Percentiles rank a stretch among this genome's conserved stretches.
Evolutionary conservation across 2,329 filamentous ascomycete species (phyloP).

Genomic region (Stromatinia cepivora): DNA sequence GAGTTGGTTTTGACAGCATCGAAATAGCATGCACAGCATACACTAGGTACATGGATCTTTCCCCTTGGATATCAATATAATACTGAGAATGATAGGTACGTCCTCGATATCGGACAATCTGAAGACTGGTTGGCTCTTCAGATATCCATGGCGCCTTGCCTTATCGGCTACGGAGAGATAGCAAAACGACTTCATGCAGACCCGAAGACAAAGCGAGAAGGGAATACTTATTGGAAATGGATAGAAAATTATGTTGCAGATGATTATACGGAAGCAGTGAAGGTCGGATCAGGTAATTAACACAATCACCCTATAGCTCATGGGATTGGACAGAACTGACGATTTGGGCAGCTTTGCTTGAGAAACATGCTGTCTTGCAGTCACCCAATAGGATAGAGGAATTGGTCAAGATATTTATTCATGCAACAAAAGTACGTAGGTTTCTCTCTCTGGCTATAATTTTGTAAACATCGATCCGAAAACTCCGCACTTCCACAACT

Average conservation of each 20-base stretch:
- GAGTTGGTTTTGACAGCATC: constrained; percentile 23
- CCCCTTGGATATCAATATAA: not conserved
- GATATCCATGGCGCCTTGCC: constrained; percentile 79
- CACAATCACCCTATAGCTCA: not conserved
- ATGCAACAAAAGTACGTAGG: constrained; percentile 74
- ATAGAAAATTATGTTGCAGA: constrained; percentile 84
- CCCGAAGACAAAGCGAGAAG: constrained; percentile 58
- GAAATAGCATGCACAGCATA: constrained; percentile 72
- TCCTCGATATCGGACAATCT: constrained; percentile 83
- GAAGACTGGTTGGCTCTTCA: constrained; percentile 88
- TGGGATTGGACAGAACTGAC: constrained; percentile 2
- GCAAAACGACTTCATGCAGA: constrained; percentile 69
- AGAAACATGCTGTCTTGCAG: constrained; percentile 70
- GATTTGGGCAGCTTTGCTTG: constrained; percentile 61
- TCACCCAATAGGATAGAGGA: constrained; percentile 77
- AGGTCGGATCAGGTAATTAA: constrained; percentile 63
- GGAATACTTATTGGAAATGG: constrained; percentile 85
- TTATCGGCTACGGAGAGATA: constrained; percentile 85
- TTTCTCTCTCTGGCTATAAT: not conserved
- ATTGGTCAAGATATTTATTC: constrained; percentile 78
- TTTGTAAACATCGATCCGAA: not conserved
- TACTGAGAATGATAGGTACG: constrained; percentile 56
- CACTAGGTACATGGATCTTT: constrained; percentile 48
- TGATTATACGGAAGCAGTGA: constrained; percentile 74
- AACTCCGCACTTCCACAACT: not conserved